Conservation (phyloP, 805 yeast genomes). For the Sporopachydermia lactativora region DNA sequence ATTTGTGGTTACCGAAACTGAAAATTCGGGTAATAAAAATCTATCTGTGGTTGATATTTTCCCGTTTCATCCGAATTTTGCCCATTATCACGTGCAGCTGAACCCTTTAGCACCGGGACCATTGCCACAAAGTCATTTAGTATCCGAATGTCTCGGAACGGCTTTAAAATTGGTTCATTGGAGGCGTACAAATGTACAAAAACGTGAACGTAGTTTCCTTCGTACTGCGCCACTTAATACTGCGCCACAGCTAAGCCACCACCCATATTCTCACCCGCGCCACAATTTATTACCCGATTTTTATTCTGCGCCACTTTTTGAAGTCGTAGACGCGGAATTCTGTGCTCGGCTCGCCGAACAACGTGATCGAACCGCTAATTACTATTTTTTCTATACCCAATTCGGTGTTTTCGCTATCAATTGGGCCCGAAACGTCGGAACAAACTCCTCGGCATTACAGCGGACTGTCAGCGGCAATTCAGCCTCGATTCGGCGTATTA, state of each 20-base stretch:
- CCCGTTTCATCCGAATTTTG: not conserved
- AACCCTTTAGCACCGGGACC: not conserved
- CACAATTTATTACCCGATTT: not conserved
- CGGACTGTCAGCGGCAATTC: not conserved
- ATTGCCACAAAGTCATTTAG: not conserved
- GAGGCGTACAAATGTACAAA: not conserved
- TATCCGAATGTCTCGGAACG: not conserved
- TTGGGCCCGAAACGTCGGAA: not conserved
- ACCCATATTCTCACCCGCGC: no score
- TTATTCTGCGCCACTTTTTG: not conserved
- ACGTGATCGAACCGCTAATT: not conserved
- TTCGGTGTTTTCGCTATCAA: not conserved
- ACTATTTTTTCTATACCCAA: not conserved
- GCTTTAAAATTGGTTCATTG: not conserved
- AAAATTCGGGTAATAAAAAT: not conserved
- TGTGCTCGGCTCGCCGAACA: not conserved
- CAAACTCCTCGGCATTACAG: not conserved
- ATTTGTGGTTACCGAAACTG: not conserved
- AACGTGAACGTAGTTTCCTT: not conserved
- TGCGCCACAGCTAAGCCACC: no score
- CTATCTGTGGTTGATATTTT: not conserved
- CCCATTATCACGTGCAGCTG: constrained; percentile 1
- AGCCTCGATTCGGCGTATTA: not conserved
- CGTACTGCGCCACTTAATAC: not conserved
- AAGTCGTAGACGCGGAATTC: not conserved